Evolutionary conservation across 352 stramenopile species (phyloP).

Genomic region (Pythium pyrilobum): DNA sequence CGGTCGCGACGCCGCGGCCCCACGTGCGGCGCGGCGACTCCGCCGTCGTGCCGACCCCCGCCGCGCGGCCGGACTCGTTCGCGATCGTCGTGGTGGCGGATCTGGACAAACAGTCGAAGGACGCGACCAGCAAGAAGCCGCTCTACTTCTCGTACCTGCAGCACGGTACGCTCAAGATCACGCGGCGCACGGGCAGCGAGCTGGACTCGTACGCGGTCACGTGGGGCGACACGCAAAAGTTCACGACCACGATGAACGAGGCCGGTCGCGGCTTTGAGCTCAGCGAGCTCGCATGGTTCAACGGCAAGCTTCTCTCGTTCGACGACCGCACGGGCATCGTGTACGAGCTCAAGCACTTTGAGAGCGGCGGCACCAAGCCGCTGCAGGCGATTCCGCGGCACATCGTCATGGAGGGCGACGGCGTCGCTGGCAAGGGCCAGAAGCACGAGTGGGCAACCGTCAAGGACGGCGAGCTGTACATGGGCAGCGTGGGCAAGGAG

Average conservation of each 20-base stretch:
- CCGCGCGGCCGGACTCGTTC: constrained; percentile 52
- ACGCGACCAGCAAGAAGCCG: constrained; percentile 85
- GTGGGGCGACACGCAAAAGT: constrained; percentile 66
- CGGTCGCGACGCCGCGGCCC: constrained; percentile 1
- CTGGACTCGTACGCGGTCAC: constrained; percentile 50
- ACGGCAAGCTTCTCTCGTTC: constrained; percentile 91
- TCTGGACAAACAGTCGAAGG: constrained; percentile 92
- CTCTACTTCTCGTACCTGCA: constrained; percentile 90
- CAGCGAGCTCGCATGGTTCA: constrained; percentile 89
- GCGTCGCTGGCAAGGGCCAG: constrained; percentile 96
- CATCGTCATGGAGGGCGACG: constrained; percentile 97
- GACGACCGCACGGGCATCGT: constrained; percentile 98
- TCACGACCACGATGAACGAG: constrained; percentile 90
- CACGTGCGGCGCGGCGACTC: constrained; percentile 6
- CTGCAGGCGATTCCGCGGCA: constrained; percentile 90
- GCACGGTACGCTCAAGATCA: constrained; percentile 84
- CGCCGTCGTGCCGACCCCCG: neutral
- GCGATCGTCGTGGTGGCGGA: constrained; percentile 93
- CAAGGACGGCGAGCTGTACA: constrained; percentile 97
- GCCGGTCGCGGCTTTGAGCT: constrained; percentile 95
- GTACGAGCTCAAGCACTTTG: constrained; percentile 94
- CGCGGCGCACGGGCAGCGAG: constrained; percentile 24
- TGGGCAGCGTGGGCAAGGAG: constrained; percentile 95
- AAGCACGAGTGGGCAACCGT: constrained; percentile 99
- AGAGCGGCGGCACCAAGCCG: constrained; percentile 41